Base-by-base conservation (phyloP, 1,284 basidiomycete genomes). In the Papiliotrema flavescens region DNA sequence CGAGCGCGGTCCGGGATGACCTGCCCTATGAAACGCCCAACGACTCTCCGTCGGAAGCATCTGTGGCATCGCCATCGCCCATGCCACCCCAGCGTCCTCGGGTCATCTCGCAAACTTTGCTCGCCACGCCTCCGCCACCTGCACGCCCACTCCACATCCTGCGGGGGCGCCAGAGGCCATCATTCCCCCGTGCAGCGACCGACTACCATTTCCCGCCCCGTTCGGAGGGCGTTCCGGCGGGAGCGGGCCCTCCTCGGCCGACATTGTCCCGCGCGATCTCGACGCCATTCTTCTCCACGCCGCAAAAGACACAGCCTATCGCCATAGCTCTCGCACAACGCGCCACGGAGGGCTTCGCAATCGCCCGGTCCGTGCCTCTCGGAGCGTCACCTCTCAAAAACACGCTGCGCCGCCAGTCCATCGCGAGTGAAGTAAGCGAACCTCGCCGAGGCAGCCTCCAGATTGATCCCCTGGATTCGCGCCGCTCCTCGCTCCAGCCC, bases 101-200 rank as follows among this genome's bases (percentile, higher is more conserved):
- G 28, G 28, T 32, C 32, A 19, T 23, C 34, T 22, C 32, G 20
- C 23, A 47, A 42, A 4, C 23, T 22, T 13, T 44, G 45, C 49
- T 61, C 36, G 32, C 54, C 8, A 65, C 67, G 24, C 67, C 67
- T 13, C 65, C 67, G 1, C 53, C 67, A 4, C 59, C 61, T 3
- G 40, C 57, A 17, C 50, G 54, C 34, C 66, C 67, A 1, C 20
- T 42, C 6, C 23, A 28, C 6, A 42, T 67, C 2, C 50, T 64
- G 8, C 42, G 58, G 23, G 49, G 40, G n/a, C 24, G 47, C n/a
- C 43, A 40, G 13, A 49, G 65, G 14, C 62, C 62, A 3, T 14
- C 44, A 2, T 36, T 60, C 6, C 40, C 34, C 3, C 52, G 62
- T 9, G 35, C 47, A 7, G 48, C 23, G 15, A 52, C 58, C 1